Evolutionary conservation across 345 rosid species (phyloP).

Genomic region (Eucalyptus decipiens): DNA sequence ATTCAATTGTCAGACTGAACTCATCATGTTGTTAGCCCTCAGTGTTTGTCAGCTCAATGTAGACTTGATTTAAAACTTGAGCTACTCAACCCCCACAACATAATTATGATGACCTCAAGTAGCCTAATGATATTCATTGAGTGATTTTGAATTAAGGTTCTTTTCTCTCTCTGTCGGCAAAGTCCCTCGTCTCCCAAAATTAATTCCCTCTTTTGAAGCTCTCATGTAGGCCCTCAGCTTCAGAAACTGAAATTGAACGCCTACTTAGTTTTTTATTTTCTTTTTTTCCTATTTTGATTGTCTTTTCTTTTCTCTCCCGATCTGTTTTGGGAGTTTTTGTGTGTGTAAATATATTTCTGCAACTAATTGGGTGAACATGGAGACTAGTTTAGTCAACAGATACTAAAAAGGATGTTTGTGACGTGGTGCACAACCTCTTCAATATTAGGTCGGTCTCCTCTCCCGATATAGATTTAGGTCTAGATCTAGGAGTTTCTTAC

Average conservation of each 20-base stretch:
- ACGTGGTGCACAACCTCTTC: fast-evolving
- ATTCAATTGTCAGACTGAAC: neutral
- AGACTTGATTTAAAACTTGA: neutral
- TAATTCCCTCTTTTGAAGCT: neutral
- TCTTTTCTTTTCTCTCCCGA: neutral
- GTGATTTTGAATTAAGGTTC: neutral
- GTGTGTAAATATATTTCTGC: neutral
- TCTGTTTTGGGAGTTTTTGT: too few relatives aligned
- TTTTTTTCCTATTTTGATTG: too few relatives aligned
- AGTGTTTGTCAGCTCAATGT: neutral
- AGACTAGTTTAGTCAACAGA: neutral
- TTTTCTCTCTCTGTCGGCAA: neutral
- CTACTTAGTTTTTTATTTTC: neutral
- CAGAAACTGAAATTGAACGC: too few relatives aligned
- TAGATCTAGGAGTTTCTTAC: neutral
- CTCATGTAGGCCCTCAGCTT: neutral
- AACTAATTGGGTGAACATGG: neutral
- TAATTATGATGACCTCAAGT: neutral
- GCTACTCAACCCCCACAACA: neutral
- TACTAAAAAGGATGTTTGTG: neutral
- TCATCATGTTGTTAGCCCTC: neutral
- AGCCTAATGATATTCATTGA: neutral
- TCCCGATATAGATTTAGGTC: neutral
- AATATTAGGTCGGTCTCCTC: neutral
- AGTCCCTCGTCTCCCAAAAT: neutral